phyloP scores from a whole-genome alignment of 345 rosid genomes.

The Trapa incisa region DNA sequence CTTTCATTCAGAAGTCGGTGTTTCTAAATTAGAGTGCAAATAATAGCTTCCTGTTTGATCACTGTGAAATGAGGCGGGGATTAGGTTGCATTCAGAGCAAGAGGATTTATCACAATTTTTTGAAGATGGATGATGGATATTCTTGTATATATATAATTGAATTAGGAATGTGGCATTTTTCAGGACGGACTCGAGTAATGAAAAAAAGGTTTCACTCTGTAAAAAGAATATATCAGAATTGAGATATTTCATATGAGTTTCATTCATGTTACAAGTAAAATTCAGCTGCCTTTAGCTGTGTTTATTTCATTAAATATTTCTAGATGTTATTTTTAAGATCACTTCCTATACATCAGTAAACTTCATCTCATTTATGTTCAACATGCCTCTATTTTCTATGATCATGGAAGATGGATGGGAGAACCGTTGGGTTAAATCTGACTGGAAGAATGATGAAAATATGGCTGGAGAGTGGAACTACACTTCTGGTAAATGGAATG shows the following conservation, averaged over 20 bases:
- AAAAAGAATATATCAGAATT: neutral
- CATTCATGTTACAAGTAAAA: neutral
- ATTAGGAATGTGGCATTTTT: neutral
- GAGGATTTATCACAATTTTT: neutral
- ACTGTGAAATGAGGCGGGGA: no score
- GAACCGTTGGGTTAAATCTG: slow-evolving; percentile 75
- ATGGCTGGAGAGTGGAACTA: slow-evolving; percentile 85
- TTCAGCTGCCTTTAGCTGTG: neutral
- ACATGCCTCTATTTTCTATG: neutral
- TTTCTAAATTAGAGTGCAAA: no score
- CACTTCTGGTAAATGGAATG: slow-evolving; percentile 91
- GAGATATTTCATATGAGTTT: no score
- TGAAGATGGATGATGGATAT: neutral
- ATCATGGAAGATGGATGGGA: slow-evolving; percentile 84
- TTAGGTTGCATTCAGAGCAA: no score
- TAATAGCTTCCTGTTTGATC: no score
- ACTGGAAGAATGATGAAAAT: slow-evolving; percentile 86
- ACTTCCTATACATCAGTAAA: neutral
- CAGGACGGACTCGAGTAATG: neutral
- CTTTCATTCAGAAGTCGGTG: no score
- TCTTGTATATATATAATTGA: neutral
- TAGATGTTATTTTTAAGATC: neutral
- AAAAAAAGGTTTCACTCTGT: neutral
- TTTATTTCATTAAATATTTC: neutral
- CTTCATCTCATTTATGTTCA: neutral